Evolutionary conservation across 306 rosid genomes (phyloP), one percentile per base, ranked within the genome.

Genomic region (Neltuma alba): DNA sequence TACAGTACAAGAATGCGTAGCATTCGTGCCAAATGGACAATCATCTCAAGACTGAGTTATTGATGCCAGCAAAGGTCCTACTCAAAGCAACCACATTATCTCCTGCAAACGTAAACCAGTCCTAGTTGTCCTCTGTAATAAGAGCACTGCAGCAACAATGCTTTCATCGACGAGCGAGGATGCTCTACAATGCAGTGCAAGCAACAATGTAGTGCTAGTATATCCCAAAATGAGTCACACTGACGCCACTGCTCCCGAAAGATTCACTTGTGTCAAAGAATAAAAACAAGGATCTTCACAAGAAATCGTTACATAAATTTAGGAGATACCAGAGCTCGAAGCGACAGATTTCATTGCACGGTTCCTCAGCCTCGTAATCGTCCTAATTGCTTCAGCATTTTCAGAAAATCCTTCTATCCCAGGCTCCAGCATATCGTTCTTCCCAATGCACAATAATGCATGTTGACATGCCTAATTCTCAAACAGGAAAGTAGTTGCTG

Each of bases 381-480:
- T 82, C 20, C 83, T 89, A 64, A 81, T 57, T 3, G 73, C 85
- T 73, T 83, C 77, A 71, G 47, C 52, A 65, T 57, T 71, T 83
- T 89, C 86, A 48, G 68, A 33, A 76, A 38, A 40, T 23, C 63
- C 33, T 27, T 72, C 80, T 52, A 77, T 67, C 82, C 80, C 85
- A 45, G 64, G 70, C 60, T 87, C 80, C 78, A 60, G 61, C 69
- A 69, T 66, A 83, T 75, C 91, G 57, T 76, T 75, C 81, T 70
- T 87, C 62, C 76, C 80, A 50, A 85, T 66, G 84, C 86, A 75
- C 33, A 61, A 71, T 78, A 86, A 81, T 15, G 91, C 92, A 66
- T 84, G 80, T 81, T 92, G 97, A 87, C 94, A 87, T 71, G 96
- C 98, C 98, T 90, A 70, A 72, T 85, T 34, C n/a, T 77, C 80